phyloP scores from a whole-genome alignment of 768 basidiomycete genomes.

The Tricholoma sp. region DNA sequence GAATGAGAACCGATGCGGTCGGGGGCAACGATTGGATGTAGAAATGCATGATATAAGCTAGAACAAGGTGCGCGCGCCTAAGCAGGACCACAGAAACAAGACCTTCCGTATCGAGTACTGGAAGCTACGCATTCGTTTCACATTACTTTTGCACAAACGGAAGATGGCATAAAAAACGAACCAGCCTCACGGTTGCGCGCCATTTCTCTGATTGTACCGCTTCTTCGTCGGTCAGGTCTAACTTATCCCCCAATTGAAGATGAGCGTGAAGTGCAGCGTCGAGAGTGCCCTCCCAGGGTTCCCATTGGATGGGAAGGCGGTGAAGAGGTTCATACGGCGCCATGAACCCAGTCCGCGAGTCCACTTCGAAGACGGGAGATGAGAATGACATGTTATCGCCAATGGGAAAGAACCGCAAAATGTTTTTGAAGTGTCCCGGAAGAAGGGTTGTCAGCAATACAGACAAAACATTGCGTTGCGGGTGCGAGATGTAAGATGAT shows the following conservation, averaged over 20 bases:
- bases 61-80: slow-evolving; percentile 72
- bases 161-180: slow-evolving; percentile 22
- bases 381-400: no score
- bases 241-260: slow-evolving; percentile 61
- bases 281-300: slow-evolving; percentile 65
- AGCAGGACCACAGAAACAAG: slow-evolving; percentile 33
- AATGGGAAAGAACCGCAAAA: no score
- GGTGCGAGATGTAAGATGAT: no score
- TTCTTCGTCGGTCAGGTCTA: slow-evolving; percentile 35
- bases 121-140: neutral
- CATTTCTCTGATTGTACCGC: slow-evolving; percentile 42
- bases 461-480: no score
- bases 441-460: no score
- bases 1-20: slow-evolving; percentile 54
- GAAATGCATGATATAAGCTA: slow-evolving; percentile 74
- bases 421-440: no score
- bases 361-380: slow-evolving; percentile 66
- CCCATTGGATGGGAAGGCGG: slow-evolving; percentile 60
- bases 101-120: neutral
- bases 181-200: slow-evolving; percentile 46
- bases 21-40: slow-evolving; percentile 69
- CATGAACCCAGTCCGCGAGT: slow-evolving; percentile 88
- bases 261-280: slow-evolving; percentile 42
- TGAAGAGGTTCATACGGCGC: slow-evolving; percentile 67
- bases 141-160: neutral